Conservation (phyloP, 768 basidiomycete species). For the Tulasnella sp. region DNA sequence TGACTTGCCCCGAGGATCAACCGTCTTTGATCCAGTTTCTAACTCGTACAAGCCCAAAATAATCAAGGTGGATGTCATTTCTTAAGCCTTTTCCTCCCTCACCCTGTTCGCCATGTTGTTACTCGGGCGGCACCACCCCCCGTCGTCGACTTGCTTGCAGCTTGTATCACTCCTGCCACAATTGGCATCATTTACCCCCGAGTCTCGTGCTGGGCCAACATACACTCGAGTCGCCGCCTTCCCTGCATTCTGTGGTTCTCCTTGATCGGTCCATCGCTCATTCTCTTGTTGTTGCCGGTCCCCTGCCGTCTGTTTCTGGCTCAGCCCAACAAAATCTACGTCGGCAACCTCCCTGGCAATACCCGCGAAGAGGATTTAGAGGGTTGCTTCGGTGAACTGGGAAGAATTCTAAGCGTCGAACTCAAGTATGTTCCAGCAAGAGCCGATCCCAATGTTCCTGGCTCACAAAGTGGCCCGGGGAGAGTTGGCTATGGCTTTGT, state of each 20-base stretch:
- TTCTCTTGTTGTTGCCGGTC: neutral
- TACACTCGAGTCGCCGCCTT: no score
- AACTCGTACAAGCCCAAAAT: neutral
- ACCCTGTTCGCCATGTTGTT: neutral
- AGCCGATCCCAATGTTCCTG: neutral
- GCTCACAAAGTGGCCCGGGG: constrained; percentile 4
- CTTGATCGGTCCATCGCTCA: neutral
- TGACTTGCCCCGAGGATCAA: no score
- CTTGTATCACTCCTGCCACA: neutral
- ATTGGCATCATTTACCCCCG: no score
- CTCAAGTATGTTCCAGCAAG: constrained; percentile 49
- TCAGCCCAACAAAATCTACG: constrained; percentile 89
- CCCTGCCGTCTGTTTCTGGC: constrained; percentile 21
- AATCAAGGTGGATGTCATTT: constrained; percentile 4
- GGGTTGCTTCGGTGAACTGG: constrained; percentile 78
- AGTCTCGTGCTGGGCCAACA: no score
- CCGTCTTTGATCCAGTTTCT: neutral
- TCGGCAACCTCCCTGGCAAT: constrained; percentile 78
- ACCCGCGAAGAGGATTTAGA: constrained; percentile 76
- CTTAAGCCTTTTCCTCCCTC: neutral
- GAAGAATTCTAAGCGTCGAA: constrained; percentile 61
- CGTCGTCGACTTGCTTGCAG: neutral
- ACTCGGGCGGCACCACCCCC: neutral
- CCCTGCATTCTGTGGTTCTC: neutral
- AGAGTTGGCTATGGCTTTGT: constrained; percentile 86